A percentile compares a stretch with the other conserved stretches of the same genome.
Conservation (phyloP, 2,329 filamentous ascomycete genomes). For the Didymellaceae sp. region DNA sequence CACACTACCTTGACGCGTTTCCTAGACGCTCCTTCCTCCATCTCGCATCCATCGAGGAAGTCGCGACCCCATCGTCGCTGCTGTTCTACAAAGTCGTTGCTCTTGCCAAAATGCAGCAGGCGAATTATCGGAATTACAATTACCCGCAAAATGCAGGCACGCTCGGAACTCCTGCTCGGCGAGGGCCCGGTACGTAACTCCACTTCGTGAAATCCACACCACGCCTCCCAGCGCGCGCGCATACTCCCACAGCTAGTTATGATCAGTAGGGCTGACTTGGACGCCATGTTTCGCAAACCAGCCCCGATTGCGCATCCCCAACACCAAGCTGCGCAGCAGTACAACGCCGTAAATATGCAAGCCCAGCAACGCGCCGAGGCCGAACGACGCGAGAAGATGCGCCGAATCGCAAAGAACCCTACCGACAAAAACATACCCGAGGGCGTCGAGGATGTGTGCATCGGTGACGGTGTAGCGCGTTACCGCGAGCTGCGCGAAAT, state of each 20-base stretch:
- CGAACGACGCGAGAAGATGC: slow-evolving; percentile 70
- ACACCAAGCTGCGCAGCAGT: slow-evolving; percentile 58
- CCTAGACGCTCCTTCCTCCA: slow-evolving; percentile 17
- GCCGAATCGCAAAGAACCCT: slow-evolving; percentile 84
- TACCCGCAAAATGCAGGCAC: slow-evolving; percentile 25
- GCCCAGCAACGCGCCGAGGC: slow-evolving; percentile 53
- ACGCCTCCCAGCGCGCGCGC: slow-evolving; percentile 9
- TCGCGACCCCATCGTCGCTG: slow-evolving; percentile 40
- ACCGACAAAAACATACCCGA: slow-evolving; percentile 96
- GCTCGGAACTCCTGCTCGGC: slow-evolving; percentile 45
- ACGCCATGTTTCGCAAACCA: slow-evolving; percentile 54
- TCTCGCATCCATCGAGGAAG: slow-evolving; percentile 20
- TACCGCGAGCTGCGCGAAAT: slow-evolving; percentile 86
- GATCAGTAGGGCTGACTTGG: slow-evolving; percentile 58
- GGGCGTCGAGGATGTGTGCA: slow-evolving; percentile 77
- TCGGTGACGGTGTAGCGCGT: slow-evolving; percentile 80
- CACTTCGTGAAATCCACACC: slow-evolving; percentile 19
- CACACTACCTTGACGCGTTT: slow-evolving; percentile 19
- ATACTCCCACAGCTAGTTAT: slow-evolving; percentile 35
- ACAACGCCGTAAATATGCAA: slow-evolving; percentile 48
- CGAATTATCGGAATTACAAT: slow-evolving; percentile 55
- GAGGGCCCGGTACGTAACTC: slow-evolving; percentile 52
- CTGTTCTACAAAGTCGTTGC: slow-evolving; percentile 27
- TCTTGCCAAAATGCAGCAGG: slow-evolving; percentile 48
- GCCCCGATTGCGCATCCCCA: slow-evolving; percentile 55